These are phyloP conservation scores for Asterophora lycoperdoides DNA, from an alignment of 768 basidiomycete genomes.

Conservation along the genomic window DNA sequence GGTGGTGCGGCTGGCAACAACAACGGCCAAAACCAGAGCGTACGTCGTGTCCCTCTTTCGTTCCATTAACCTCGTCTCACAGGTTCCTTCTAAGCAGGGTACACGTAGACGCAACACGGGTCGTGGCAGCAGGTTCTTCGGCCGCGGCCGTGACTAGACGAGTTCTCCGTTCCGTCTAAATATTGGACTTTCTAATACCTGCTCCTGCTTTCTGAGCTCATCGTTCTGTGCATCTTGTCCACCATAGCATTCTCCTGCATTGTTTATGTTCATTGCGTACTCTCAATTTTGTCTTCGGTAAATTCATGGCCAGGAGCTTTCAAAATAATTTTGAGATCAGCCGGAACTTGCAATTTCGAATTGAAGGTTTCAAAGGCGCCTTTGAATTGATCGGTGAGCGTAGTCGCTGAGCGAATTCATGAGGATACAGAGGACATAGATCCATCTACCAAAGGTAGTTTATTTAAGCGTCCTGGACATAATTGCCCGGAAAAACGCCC, in stretches of 20 bases:
- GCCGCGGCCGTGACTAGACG: slow-evolving; percentile 4
- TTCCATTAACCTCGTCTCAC: not conserved
- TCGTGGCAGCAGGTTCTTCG: slow-evolving; percentile 8
- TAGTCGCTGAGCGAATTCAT: not conserved
- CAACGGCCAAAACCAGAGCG: not conserved
- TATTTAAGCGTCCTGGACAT: slow-evolving; percentile 49
- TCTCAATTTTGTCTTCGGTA: slow-evolving; percentile 11
- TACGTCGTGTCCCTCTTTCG: not conserved
- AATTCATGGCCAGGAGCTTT: slow-evolving; percentile 17
- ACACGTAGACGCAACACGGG: too few relatives aligned
- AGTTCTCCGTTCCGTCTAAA: not conserved
- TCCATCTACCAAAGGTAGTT: not conserved
- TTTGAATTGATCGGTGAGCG: too few relatives aligned
- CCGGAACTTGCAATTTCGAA: slow-evolving; percentile 7
- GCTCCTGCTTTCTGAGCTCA: not conserved
- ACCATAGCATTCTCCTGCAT: slow-evolving; percentile 6
- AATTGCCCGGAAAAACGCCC: slow-evolving; percentile 88
- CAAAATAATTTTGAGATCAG: slow-evolving; percentile 16
- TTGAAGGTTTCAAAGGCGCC: too few relatives aligned
- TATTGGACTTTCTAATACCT: not conserved
- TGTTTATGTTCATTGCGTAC: slow-evolving; percentile 11
- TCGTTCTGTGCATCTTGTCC: slow-evolving; percentile 1
- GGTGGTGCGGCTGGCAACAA: slow-evolving; percentile 1
- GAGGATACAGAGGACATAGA: not conserved
- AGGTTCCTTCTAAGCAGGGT: not conserved